These are phyloP conservation scores for Pilasporangium apinafurcum DNA, from an alignment of 352 stramenopile species.

Conservation along the genomic window DNA sequence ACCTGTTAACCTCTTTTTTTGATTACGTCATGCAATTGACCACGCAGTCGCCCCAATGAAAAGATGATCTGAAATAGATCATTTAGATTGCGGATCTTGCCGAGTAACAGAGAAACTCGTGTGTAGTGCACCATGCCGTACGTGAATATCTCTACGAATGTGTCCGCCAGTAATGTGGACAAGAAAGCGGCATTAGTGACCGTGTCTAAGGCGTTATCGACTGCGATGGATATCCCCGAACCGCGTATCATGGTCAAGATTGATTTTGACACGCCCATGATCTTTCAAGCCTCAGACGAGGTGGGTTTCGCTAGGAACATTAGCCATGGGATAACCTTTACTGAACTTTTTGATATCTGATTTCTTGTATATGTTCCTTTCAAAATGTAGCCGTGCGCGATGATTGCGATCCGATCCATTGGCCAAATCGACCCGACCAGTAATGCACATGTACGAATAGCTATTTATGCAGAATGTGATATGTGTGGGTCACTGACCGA, in stretches of 20 bases:
- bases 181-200: slow-evolving; percentile 1
- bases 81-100: too few species aligned
- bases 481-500: too few species aligned
- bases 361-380: neutral
- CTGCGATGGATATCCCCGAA: slow-evolving; percentile 8
- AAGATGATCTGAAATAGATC: too few species aligned
- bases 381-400: slow-evolving; percentile 7
- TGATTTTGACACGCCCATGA: slow-evolving; percentile 16
- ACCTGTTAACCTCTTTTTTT: too few species aligned
- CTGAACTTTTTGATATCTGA: neutral
- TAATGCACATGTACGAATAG: slow-evolving; percentile 8
- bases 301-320: neutral
- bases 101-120: too few species aligned
- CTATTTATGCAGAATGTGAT: too few species aligned
- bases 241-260: slow-evolving; percentile 13
- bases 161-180: slow-evolving; percentile 8
- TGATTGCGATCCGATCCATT: slow-evolving; percentile 21
- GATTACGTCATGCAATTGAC: too few species aligned
- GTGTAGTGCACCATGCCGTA: slow-evolving; percentile 23
- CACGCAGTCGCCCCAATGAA: too few species aligned
- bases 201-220: slow-evolving; percentile 13
- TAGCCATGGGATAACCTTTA: neutral
- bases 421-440: slow-evolving; percentile 15
- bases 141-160: slow-evolving; percentile 20
- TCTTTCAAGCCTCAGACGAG: slow-evolving; percentile 10